phyloP scores from a whole-genome alignment of 108 stramenopile species.

The Asterionellopsis glacialis region DNA sequence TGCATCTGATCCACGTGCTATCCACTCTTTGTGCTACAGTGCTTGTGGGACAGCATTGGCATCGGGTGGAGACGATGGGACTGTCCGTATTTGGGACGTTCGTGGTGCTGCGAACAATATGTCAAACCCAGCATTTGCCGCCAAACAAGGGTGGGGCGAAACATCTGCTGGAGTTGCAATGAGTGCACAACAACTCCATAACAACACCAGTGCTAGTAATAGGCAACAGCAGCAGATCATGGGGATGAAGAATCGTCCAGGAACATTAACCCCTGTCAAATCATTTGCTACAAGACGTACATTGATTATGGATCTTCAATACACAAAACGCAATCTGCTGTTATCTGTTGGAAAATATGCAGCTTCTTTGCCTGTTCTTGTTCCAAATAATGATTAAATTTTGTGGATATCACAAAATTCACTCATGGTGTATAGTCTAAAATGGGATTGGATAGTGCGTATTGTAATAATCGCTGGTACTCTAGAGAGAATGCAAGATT shows the following conservation, averaged over 20 bases:
- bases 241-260: constrained; percentile 1
- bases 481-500: no score
- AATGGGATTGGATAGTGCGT: no score
- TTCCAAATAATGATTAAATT: no score
- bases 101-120: constrained; percentile 37
- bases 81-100: constrained; percentile 82
- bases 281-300: constrained; percentile 38
- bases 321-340: constrained; percentile 78
- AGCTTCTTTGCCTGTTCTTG: constrained; percentile 13
- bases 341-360: constrained; percentile 73
- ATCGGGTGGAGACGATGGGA: constrained; percentile 72
- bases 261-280: constrained; percentile 20
- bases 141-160: constrained; percentile 21
- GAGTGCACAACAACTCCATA: not conserved
- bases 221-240: constrained; percentile 1
- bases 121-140: constrained; percentile 37
- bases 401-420: no score
- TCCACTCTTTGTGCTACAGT: constrained; percentile 71
- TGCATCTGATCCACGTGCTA: constrained; percentile 10
- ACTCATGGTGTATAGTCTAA: no score
- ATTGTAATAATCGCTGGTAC: no score
- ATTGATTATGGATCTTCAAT: constrained; percentile 69
- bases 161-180: constrained; percentile 39
- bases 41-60: constrained; percentile 77
- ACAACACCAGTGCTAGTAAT: no score